Conservation (phyloP, 2,329 filamentous ascomycete genomes). For the Bimuria novae-zelandiae region DNA sequence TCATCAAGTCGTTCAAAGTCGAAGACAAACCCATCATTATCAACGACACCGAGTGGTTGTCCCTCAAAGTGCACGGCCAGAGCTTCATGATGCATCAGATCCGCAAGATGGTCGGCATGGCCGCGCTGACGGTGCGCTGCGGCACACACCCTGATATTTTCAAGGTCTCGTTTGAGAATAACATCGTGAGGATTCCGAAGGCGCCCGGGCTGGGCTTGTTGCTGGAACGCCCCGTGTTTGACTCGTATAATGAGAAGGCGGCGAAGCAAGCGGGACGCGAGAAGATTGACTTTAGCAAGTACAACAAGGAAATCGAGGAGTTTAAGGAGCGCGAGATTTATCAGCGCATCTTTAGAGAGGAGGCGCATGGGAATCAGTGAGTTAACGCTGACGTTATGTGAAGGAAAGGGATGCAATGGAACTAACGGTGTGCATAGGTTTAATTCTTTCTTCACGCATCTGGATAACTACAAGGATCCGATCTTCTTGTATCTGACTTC, state of each 20-base stretch:
- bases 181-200: slow-evolving; percentile 86
- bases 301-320: slow-evolving; percentile 75
- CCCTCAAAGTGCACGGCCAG: slow-evolving; percentile 93
- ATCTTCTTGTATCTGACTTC: slow-evolving; percentile 57
- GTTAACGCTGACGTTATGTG: slow-evolving; percentile 45
- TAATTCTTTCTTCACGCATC: slow-evolving; percentile 55
- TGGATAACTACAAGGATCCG: slow-evolving; percentile 56
- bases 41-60: slow-evolving; percentile 92
- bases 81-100: slow-evolving; percentile 99
- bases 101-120: slow-evolving; percentile 98
- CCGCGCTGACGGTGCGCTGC: slow-evolving; percentile 79
- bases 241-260: slow-evolving; percentile 80
- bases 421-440: slow-evolving; percentile 42
- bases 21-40: slow-evolving; percentile 71
- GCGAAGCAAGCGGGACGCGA: slow-evolving; percentile 66
- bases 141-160: slow-evolving; percentile 76
- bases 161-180: slow-evolving; percentile 70
- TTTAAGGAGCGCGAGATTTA: slow-evolving; percentile 97
- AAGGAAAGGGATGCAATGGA: not conserved
- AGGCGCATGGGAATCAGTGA: slow-evolving; percentile 85
- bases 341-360: slow-evolving; percentile 84
- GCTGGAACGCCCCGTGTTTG: slow-evolving; percentile 89
- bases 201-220: slow-evolving; percentile 86
- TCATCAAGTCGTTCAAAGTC: slow-evolving; percentile 89
- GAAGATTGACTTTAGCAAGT: slow-evolving; percentile 77